These are phyloP conservation scores for Tylopilus sp. DNA, from an alignment of 1,284 basidiomycete species.

Conservation along the genomic window DNA sequence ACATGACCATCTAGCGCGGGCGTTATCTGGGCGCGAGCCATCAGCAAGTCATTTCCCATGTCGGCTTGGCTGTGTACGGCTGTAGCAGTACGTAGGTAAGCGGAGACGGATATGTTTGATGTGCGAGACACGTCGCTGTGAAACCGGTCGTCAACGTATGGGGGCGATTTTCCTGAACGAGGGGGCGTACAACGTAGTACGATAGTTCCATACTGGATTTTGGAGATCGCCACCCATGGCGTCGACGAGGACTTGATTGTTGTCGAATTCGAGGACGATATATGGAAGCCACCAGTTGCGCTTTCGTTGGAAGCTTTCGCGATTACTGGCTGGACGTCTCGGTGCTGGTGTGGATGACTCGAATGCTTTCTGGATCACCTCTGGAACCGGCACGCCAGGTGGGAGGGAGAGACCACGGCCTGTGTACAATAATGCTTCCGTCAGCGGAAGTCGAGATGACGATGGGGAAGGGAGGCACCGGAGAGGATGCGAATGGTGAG, in stretches of 20 bases:
- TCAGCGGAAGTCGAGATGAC: background rate
- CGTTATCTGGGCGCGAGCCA: slow-evolving; percentile 88
- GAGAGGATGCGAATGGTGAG: slow-evolving; percentile 87
- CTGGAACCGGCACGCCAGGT: slow-evolving; percentile 72
- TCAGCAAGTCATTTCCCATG: slow-evolving; percentile 81
- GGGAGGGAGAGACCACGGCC: slow-evolving; percentile 75
- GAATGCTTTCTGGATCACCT: slow-evolving; percentile 83
- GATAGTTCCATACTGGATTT: slow-evolving; percentile 92
- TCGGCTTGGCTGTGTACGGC: slow-evolving; percentile 54
- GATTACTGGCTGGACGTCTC: slow-evolving; percentile 61
- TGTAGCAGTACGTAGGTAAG: slow-evolving; percentile 74
- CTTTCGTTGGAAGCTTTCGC: slow-evolving; percentile 85
- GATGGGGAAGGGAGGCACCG: slow-evolving; percentile 42
- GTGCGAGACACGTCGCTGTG: slow-evolving; percentile 79
- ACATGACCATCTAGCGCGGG: slow-evolving; percentile 81
- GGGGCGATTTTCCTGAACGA: background rate
- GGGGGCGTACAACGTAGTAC: slow-evolving; percentile 83
- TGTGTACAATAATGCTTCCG: slow-evolving; percentile 20
- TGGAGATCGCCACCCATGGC: slow-evolving; percentile 87
- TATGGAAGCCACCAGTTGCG: slow-evolving; percentile 97
- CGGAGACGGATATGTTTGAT: slow-evolving; percentile 87
- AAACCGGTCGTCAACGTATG: slow-evolving; percentile 2
- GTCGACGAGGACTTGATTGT: slow-evolving; percentile 97
- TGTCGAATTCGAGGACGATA: slow-evolving; percentile 97
- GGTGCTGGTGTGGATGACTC: slow-evolving; percentile 49